These are phyloP conservation scores for Asterella californica DNA, from an alignment of 225 moss, liverwort and hornwort species.

Conservation along the genomic window DNA sequence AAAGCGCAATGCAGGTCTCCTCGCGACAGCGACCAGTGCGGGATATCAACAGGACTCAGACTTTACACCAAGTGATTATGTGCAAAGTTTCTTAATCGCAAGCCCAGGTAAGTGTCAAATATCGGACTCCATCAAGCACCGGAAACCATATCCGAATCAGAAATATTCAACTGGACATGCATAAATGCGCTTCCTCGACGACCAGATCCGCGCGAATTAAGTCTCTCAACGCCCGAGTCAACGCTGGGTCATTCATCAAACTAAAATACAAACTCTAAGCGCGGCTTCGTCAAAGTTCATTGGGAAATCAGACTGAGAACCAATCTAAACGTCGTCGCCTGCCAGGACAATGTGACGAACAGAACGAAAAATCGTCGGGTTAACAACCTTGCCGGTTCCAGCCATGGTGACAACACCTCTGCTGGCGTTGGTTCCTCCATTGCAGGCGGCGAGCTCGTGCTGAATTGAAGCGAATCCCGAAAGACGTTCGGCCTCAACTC, in stretches of 20 bases:
- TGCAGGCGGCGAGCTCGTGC: constrained; percentile 23
- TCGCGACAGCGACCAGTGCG: not conserved
- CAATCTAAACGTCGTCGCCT: not conserved
- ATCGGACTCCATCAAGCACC: not conserved
- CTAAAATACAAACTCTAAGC: not conserved
- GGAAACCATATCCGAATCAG: not conserved
- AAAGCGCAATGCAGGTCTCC: not conserved
- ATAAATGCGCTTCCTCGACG: not conserved
- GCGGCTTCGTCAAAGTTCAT: not conserved
- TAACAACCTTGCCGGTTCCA: constrained; percentile 63
- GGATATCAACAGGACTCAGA: not conserved
- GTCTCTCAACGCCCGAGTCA: not conserved
- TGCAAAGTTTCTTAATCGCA: not conserved
- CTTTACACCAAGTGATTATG: not conserved
- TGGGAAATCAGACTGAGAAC: not conserved
- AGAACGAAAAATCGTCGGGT: not conserved
- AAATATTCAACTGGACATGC: not conserved
- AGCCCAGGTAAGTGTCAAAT: not conserved
- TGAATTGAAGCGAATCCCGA: constrained; percentile 30
- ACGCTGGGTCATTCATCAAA: not conserved
- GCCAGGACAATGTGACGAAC: not conserved
- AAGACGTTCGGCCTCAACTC: constrained; percentile 23
- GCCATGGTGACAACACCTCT: constrained; percentile 71
- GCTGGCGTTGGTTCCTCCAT: constrained; percentile 8
- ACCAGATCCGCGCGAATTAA: not conserved